A percentile compares a stretch with the other conserved stretches of the same genome.
These are phyloP conservation scores for Zygosaccharomyces sapae DNA, from an alignment of 1,139 yeast genomes.

Conservation along the genomic window DNA sequence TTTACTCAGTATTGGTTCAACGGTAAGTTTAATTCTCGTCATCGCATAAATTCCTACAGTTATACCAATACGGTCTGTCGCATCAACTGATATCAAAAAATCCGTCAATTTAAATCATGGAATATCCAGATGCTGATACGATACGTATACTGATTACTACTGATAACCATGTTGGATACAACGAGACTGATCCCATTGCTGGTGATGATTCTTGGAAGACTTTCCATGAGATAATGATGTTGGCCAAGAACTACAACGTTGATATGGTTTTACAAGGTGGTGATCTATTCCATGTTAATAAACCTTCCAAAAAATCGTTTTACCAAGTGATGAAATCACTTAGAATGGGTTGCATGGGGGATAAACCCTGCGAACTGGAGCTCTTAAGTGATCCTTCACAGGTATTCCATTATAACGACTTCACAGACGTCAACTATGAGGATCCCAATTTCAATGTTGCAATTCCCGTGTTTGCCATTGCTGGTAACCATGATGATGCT, in stretches of 20 bases:
- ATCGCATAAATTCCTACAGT: not conserved
- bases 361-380: conserved; percentile 82
- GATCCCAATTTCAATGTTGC: conserved; percentile 87
- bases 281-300: conserved; percentile 84
- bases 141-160: conserved; percentile 79
- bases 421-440: conserved; percentile 75
- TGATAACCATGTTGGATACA: conserved; percentile 94
- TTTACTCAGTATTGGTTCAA: not conserved
- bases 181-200: conserved; percentile 82
- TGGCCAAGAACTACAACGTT: conserved; percentile 71
- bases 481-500: conserved; percentile 97
- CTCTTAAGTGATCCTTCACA: conserved; percentile 72
- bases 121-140: conserved; percentile 48
- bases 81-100: not conserved
- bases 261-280: conserved; percentile 93
- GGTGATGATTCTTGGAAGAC: conserved; percentile 89
- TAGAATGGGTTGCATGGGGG: conserved; percentile 74
- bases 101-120: conserved; percentile 16
- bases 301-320: conserved; percentile 81
- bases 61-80: not conserved
- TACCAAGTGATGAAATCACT: conserved; percentile 77
- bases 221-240: conserved; percentile 72
- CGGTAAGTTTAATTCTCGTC: not conserved
- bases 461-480: conserved; percentile 88
- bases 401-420: conserved; percentile 48